Base-by-base conservation (phyloP, 306 rosid genomes). In the Malus sylvestris region DNA sequence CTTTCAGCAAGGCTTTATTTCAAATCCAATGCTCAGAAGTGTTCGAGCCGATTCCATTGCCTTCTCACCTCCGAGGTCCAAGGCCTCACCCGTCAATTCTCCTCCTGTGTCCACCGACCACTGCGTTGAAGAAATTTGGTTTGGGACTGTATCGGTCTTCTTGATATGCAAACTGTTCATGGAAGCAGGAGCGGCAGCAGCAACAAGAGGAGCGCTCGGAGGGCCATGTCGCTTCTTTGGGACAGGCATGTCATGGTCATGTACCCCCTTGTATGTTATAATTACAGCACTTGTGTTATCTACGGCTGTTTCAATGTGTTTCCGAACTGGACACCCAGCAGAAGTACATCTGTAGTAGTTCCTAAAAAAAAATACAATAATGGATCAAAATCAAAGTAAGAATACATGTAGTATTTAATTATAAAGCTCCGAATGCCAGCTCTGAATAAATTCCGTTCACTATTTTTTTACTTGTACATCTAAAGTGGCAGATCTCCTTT, bases 301-400 rank as follows among this genome's bases (percentile, higher is more conserved):
- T 3, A 88, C 80, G 1, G 96, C 95, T 18, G 88, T 82, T 85
- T 95, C 99, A 20, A 96, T 88, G 76, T 96, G 98, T 85, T 92
- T 96, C 70, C 97, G 87, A 33, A 96, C 99, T 42, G 99, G 99
- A 83, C 99, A 96, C 73, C 98, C 98, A 15, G 99, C 99, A 30
- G 99, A 96, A 80, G 99, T 96, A 77, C 99, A 96, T 88, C 99
- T 86, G 67, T 96, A 96, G 86, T 96, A 96, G 93, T 96, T 96
- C 83, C 99, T 96, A 82, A 75, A 76, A 76, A 68, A 15, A 32
- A 67, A 76, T 70, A 76, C 20, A 65, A 77, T 70, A 67, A 42
- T 42, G 53, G 22, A 83, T 80, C 70, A 78, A 81, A 77, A 70
- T 62, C 69, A 74, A 66, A 53, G 42, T 62, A 64, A 68, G 8